Evolutionary conservation across 768 basidiomycete species (phyloP), one percentile per base, ranked within the genome.

Genomic region (Pleurotus ostreatus): DNA sequence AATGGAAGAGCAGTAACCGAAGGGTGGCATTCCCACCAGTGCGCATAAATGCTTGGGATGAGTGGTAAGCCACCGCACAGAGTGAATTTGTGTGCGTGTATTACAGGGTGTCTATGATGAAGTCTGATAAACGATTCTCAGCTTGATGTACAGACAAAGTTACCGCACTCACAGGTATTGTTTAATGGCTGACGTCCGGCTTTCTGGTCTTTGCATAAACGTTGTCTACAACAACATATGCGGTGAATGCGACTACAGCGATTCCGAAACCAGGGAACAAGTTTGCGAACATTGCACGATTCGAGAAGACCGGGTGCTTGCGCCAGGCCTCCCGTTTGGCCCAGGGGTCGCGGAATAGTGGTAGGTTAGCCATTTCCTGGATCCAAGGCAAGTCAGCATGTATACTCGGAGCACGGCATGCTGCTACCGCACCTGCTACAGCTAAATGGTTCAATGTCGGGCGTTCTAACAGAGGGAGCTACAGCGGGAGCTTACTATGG

Each of bases 181-280:
- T 38, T 46, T 34, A 70, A 59, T 72, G 69, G 26, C 68, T 65
- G 1, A 55, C 57, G 20, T 60, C 55, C 25, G 62, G 62, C 43
- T 64, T 63, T 23, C 60, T 63, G 46, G 74, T 74, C 54, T 75
- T 81, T 49, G 73, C 64, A 62, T 80, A 78, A 26, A 88, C 56
- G 67, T 92, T 93, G 71, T 97, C 95, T 25, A 78, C 89, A 34
- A 91, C 71, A 30, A 98, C 93, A 65, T 98, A 98, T 56, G 83
- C 86, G 30, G 92, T 87, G 76, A 98, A 98, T 1, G 94, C 91
- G 52, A 88, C 92, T 49, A 93, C 80, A 37, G 92, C 96, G 56
- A 93, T 92, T 46, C 94, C 95, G 66, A 98, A 90, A 39, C 96
- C 96, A 34, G 96, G 96, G 71, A 98, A 94, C 61, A 96, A 69